A percentile compares a stretch with the other conserved stretches of the same genome.
These are phyloP conservation scores for Marasmius fiardii DNA, from an alignment of 1,284 basidiomycete genomes.

Conservation along the genomic window DNA sequence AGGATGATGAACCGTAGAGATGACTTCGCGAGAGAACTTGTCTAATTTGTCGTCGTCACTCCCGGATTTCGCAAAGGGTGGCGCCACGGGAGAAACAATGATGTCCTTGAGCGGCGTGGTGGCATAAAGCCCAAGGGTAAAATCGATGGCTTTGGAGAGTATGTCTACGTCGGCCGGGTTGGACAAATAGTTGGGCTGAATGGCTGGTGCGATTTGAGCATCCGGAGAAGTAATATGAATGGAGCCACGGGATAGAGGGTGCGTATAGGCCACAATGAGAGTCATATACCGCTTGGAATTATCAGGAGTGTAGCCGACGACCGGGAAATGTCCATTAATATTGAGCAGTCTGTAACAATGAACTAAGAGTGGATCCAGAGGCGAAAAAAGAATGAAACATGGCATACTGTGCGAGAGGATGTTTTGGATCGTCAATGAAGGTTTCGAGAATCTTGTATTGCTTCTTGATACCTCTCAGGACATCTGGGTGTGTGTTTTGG, in stretches of 20 bases:
- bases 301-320: slow-evolving; percentile 5
- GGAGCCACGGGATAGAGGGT: slow-evolving; percentile 7
- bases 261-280: slow-evolving; percentile 1
- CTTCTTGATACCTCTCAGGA: slow-evolving; percentile 8
- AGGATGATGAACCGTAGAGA: slow-evolving; percentile 6
- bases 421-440: slow-evolving; percentile 4
- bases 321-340: slow-evolving; percentile 1
- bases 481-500: neutral
- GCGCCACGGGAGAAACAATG: neutral
- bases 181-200: slow-evolving; percentile 5
- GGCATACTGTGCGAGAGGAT: slow-evolving; percentile 4
- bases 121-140: neutral
- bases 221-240: slow-evolving; percentile 9
- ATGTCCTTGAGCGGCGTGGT: neutral
- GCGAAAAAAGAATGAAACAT: too few species aligned
- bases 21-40: neutral
- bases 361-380: neutral
- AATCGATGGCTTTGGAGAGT: neutral
- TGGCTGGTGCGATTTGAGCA: neutral
- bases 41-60: slow-evolving; percentile 4
- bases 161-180: slow-evolving; percentile 4
- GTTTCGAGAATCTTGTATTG: slow-evolving; percentile 8
- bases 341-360: neutral
- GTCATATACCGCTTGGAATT: slow-evolving; percentile 3
- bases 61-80: slow-evolving; percentile 3